phyloP scores from a whole-genome alignment of 495 filamentous ascomycete genomes.

The Chlorociboria aeruginascens region DNA sequence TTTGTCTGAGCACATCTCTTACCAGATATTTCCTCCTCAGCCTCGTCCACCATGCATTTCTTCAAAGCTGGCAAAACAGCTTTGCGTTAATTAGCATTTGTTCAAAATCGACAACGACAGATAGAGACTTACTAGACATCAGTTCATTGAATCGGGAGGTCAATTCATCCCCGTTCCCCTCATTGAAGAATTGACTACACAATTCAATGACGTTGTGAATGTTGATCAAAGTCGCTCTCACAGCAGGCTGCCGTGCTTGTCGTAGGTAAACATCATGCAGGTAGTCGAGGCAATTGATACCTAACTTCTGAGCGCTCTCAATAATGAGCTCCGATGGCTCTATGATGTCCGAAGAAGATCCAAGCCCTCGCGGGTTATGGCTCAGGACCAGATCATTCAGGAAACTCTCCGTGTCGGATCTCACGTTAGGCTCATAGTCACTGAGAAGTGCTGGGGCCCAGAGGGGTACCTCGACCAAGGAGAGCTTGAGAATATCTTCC shows the following conservation, averaged over 20 bases:
- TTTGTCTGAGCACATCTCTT: conserved; percentile 22
- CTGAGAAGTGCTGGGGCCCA: conserved; percentile 52
- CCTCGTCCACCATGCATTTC: conserved; percentile 33
- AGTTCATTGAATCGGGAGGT: conserved; percentile 27
- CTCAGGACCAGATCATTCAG: conserved; percentile 4
- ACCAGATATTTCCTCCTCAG: conserved; percentile 45
- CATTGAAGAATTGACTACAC: conserved; percentile 25
- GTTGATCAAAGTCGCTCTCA: conserved; percentile 26
- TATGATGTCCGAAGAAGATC: background rate
- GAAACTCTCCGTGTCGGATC: conserved; percentile 14
- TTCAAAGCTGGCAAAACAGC: conserved; percentile 30
- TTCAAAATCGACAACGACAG: background rate
- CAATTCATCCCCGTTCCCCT: conserved; percentile 25
- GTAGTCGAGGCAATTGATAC: conserved; percentile 32
- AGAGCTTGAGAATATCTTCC: conserved; percentile 28
- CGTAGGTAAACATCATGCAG: conserved; percentile 32
- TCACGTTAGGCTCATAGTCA: conserved; percentile 10
- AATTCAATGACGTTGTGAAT: conserved; percentile 30
- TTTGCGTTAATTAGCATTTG: conserved; percentile 14
- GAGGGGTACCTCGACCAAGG: conserved; percentile 41
- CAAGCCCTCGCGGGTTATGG: background rate
- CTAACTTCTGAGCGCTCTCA: conserved; percentile 23
- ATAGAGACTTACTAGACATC: conserved; percentile 26
- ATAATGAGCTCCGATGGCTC: background rate
- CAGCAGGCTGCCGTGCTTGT: conserved; percentile 25